These are phyloP conservation scores for Wickerhamomyces hampshirensis DNA, from an alignment of 805 yeast genomes.

Conservation along the genomic window DNA sequence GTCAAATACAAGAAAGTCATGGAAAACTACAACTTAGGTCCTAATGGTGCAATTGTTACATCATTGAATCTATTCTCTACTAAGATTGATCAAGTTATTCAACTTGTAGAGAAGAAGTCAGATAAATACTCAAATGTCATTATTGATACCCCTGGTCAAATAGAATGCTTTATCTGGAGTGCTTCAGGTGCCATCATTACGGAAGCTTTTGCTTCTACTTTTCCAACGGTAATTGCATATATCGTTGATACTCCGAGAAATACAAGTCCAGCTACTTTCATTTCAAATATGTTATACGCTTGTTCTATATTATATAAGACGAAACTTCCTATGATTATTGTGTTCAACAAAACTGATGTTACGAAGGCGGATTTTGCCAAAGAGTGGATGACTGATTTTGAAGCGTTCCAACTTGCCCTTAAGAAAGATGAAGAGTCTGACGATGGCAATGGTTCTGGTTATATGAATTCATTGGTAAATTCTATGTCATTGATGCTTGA, in stretches of 20 bases:
- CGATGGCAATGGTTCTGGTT: slow-evolving; percentile 71
- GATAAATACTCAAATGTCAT: slow-evolving; percentile 61
- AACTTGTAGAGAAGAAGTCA: slow-evolving; percentile 71
- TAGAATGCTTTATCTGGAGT: slow-evolving; percentile 97
- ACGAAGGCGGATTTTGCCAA: slow-evolving; percentile 80
- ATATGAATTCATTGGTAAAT: slow-evolving; percentile 90
- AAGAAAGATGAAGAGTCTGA: slow-evolving; percentile 61
- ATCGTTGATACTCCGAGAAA: slow-evolving; percentile 96
- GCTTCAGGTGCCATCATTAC: slow-evolving; percentile 97
- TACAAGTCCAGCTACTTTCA: slow-evolving; percentile 91
- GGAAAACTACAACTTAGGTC: slow-evolving; percentile 94
- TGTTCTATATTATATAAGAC: slow-evolving; percentile 96
- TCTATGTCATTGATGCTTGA: slow-evolving; percentile 95
- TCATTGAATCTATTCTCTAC: slow-evolving; percentile 89
- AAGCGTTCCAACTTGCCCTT: slow-evolving; percentile 78
- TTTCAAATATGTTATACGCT: slow-evolving; percentile 97
- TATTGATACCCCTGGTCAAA: slow-evolving; percentile 98
- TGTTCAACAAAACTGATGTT: slow-evolving; percentile 92
- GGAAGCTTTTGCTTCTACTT: slow-evolving; percentile 91
- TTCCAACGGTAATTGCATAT: slow-evolving; percentile 94
- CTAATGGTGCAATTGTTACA: slow-evolving; percentile 97
- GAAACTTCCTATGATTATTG: slow-evolving; percentile 93
- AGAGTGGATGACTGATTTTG: slow-evolving; percentile 98
- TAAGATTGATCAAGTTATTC: slow-evolving; percentile 91
- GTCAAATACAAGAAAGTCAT: slow-evolving; percentile 93